These are phyloP conservation scores for Exophiala lecanii-corni DNA, from an alignment of 2,329 filamentous ascomycete species.

Conservation along the genomic window DNA sequence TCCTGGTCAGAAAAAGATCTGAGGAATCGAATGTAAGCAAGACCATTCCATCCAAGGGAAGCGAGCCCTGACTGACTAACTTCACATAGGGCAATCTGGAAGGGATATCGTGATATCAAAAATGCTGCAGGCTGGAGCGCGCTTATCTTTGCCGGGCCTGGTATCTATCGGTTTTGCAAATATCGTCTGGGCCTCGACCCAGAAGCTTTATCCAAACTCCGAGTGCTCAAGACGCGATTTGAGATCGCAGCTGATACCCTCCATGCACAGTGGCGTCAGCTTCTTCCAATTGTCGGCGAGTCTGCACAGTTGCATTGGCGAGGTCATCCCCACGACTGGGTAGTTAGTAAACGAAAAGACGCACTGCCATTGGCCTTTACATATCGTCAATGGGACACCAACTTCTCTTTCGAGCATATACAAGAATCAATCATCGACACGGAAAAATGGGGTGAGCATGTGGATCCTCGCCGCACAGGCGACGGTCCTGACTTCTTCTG, in stretches of 20 bases:
- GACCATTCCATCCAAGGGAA: too few species aligned
- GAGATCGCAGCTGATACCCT: slow-evolving; percentile 52
- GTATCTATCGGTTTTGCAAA: slow-evolving; percentile 58
- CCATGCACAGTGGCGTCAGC: slow-evolving; percentile 50
- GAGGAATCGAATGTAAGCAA: slow-evolving; percentile 41
- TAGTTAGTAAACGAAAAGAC: slow-evolving; percentile 43
- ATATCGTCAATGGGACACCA: slow-evolving; percentile 44
- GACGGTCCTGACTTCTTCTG: slow-evolving; percentile 9
- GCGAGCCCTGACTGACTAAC: too few species aligned
- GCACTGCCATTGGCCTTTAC: slow-evolving; percentile 44
- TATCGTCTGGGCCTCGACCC: slow-evolving; percentile 52
- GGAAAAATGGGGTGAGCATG: slow-evolving; percentile 3
- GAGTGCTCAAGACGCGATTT: slow-evolving; percentile 43
- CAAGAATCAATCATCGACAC: slow-evolving; percentile 5
- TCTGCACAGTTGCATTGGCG: slow-evolving; percentile 39
- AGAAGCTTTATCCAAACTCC: slow-evolving; percentile 47
- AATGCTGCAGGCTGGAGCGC: slow-evolving; percentile 53
- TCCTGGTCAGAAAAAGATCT: slow-evolving; percentile 56
- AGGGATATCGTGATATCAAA: slow-evolving; percentile 57
- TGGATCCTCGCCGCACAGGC: slow-evolving; percentile 7
- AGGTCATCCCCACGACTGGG: slow-evolving; percentile 52
- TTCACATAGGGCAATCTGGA: slow-evolving; percentile 43
- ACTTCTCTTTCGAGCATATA: slow-evolving; percentile 47
- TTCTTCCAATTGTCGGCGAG: slow-evolving; percentile 44
- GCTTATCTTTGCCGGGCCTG: slow-evolving; percentile 54